Evolutionary conservation across 179 eudicot genomes (phyloP).

Genomic region (Beta lomatogona): DNA sequence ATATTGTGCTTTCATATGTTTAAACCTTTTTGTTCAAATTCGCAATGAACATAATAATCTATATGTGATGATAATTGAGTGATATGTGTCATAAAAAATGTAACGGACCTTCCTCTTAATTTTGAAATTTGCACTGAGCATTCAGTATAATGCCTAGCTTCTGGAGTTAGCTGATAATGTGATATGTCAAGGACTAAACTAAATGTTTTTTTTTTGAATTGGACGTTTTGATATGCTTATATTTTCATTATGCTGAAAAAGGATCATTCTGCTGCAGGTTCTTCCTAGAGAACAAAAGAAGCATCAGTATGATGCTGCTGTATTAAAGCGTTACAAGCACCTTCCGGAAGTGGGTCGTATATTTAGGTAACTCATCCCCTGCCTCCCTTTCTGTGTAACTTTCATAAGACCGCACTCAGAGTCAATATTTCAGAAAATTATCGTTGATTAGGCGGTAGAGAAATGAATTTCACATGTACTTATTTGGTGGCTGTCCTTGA

Average conservation of each 20-base stretch:
- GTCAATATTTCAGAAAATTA: not conserved
- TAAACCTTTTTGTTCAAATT: not conserved
- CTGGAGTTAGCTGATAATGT: not conserved
- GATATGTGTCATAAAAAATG: not conserved
- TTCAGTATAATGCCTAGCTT: slow-evolving; percentile 1
- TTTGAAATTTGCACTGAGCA: not conserved
- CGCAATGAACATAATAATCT: not conserved
- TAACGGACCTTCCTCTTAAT: not conserved
- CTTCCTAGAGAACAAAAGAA: slow-evolving; percentile 87
- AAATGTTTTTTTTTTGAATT: not conserved
- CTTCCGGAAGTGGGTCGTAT: slow-evolving; percentile 91
- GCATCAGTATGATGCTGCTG: slow-evolving; percentile 77
- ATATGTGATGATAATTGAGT: not conserved
- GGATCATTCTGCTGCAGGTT: slow-evolving; percentile 51
- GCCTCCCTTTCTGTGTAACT: too few species aligned
- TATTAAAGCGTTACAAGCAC: slow-evolving; percentile 81
- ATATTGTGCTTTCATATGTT: not conserved
- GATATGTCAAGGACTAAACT: not conserved
- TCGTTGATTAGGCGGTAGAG: not conserved
- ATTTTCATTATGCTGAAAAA: slow-evolving; percentile 18
- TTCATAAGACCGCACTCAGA: not conserved
- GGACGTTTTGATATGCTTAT: not conserved
- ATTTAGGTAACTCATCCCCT: slow-evolving; percentile 48
- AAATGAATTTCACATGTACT: not conserved
- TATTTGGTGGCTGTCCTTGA: not conserved